Evolutionary conservation across 345 rosid species (phyloP), one percentile per base, ranked within the genome.

Genomic region (Carallia brachiata): DNA sequence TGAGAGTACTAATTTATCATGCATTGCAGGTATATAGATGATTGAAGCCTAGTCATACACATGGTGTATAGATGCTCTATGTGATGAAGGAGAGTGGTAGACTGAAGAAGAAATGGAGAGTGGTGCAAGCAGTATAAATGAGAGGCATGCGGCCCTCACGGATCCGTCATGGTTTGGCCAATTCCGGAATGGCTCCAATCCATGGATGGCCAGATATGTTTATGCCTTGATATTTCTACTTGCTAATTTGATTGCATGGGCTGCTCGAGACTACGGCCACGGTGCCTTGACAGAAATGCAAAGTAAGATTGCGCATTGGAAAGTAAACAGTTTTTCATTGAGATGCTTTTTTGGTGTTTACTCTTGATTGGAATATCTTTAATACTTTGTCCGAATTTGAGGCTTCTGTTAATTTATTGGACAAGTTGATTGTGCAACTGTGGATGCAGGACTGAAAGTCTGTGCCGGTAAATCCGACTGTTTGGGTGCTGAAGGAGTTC

Each of bases 141-240:
- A 75, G 17, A 80, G 83, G 75, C 71, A 72, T 57, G 82, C 81
- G 57, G 66, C 73, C 67, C 67, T 73, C 27, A 85, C 88, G 77
- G 82, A 73, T 53, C 75, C 84, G 10, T 87, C 97, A 17, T 94
- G 97, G 93, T 86, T 85, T 73, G 78, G 85, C 54, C 98, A 91
- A 75, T 94, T 94, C 69, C 81, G 84, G 13, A 86, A 90, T 68
- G 93, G 89, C 28, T 85, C 83, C 28, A 94, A 94, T 75, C 97
- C 98, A 1, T 90, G 98, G 98, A 88, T 91, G 91, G 97, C 97
- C 40, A 86, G 98, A 83, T 94, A 89, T 71, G 90, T 77, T 55
- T 90, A 89, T 57, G 96, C 85, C 23, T 77, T 94, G 74, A 86
- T 94, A 34, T 94, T 94, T 69, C 88, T 94, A 18, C 80, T 77